phyloP scores from a whole-genome alignment of 2,329 filamentous ascomycete species.

The Phyllosticta citriasiana region DNA sequence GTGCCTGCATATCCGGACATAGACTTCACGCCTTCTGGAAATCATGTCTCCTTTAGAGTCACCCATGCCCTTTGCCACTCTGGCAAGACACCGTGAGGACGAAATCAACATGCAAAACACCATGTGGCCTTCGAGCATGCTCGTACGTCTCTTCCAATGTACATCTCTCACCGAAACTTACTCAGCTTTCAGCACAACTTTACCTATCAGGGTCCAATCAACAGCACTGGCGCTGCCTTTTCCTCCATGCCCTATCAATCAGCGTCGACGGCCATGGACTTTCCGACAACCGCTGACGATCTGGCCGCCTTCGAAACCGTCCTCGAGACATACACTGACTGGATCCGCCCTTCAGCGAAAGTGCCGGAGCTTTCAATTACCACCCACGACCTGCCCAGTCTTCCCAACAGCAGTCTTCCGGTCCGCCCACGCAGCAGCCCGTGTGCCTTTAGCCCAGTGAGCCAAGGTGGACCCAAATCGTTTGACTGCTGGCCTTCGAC shows the following conservation, averaged over 20 bases:
- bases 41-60: background rate
- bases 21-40: background rate
- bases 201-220: background rate
- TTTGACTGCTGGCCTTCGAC: constrained; percentile 17
- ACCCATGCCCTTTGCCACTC: no score
- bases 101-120: background rate
- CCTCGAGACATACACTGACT: background rate
- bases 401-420: constrained; percentile 14
- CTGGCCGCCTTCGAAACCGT: background rate
- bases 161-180: background rate
- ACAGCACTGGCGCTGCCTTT: background rate
- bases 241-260: background rate
- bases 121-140: background rate
- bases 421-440: constrained; percentile 33
- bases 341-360: background rate
- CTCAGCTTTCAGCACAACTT: background rate
- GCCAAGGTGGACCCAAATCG: constrained; percentile 14
- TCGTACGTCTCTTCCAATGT: background rate
- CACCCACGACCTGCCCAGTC: background rate
- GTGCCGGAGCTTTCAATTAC: background rate
- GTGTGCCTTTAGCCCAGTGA: constrained; percentile 31
- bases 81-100: no score
- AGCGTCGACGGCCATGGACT: background rate
- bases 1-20: background rate
- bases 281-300: background rate